Evolutionary conservation across 2,329 filamentous ascomycete genomes (phyloP), one percentile per base, ranked within the genome.

Genomic region (Microascus cirrosus): DNA sequence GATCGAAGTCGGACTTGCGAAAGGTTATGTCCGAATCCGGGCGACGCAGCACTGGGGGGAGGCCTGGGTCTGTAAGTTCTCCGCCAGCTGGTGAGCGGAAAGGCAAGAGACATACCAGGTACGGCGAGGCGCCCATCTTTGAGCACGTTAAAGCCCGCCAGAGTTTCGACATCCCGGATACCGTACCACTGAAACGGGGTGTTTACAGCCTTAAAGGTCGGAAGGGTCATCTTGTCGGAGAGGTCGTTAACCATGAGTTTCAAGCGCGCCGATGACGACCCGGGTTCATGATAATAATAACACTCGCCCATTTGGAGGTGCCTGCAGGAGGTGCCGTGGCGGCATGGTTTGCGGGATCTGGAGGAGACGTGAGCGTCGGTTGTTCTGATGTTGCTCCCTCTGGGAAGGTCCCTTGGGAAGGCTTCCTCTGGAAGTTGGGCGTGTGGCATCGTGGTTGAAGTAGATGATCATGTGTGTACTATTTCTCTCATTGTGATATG

Each of bases 121-220:
- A 57, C 55, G 7, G 55, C 55, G 12, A 57, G 11, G 13, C 39
- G 28, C 18, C 55, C 45, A 18, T 34, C 45, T n/a, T 15, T n/a
- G 15, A 57, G 34, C 28, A 28, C 48, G 55, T 52, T 57, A 45
- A 57, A 57, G 28, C 55, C 39, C 25, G 55, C 45, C 35, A 57
- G 48, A 20, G 24, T 34, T 24, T 57, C 45, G 1, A 22, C 24
- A 10, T 39, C 32, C 28, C 32, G 15, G 20, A 57, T 57, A 18
- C 55, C 55, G 55, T 50, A 50, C 55, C 55, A 52, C 28, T 52
- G 36, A 52, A 52, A 52, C 13, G 45, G 13, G 13, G 42, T 57
- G 10, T 52, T 13, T 5, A 39, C 55, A 3, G 51, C 6, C 18
- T 20, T n/a, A 11, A 35, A 20, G 3, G 55, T 45, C 55, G 42